Conservation (phyloP, 176 grass and related monocot genomes). For the Lolium rigidum region DNA sequence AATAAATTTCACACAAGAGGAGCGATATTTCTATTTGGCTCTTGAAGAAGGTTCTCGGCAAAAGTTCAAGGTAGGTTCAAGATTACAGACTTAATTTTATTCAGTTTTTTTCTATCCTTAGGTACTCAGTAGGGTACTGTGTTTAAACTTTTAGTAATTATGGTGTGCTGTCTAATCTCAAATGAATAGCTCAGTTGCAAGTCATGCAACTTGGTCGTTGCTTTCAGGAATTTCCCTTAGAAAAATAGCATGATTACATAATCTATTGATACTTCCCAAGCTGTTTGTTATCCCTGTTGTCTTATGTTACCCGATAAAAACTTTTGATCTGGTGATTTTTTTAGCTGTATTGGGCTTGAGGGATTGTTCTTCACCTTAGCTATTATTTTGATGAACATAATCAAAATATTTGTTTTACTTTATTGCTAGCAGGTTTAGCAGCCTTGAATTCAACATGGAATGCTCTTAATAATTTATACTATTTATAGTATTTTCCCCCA, state of each 20-base stretch:
- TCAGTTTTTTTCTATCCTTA: background rate
- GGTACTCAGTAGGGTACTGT: conserved; percentile 10
- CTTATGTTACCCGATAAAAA: background rate
- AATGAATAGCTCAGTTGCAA: background rate
- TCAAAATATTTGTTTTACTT: background rate
- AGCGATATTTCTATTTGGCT: conserved; percentile 81
- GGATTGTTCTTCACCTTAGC: background rate
- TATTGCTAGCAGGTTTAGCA: background rate
- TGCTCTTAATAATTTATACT: background rate
- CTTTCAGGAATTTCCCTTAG: background rate
- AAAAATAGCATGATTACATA: background rate
- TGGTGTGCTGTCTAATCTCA: background rate
- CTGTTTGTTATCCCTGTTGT: background rate
- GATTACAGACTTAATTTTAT: background rate
- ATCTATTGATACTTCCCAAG: background rate
- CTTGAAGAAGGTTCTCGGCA: conserved; percentile 84
- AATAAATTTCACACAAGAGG: conserved; percentile 81
- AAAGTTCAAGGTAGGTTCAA: conserved; percentile 77
- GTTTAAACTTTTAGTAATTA: conserved; percentile 1
- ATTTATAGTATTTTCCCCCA: background rate
- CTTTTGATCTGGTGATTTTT: background rate
- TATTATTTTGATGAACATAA: background rate
- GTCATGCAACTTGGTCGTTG: background rate
- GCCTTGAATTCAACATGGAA: background rate
- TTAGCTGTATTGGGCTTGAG: background rate